Base-by-base conservation (phyloP, 2,329 filamentous ascomycete genomes). In the Thielaviopsis musarum region DNA sequence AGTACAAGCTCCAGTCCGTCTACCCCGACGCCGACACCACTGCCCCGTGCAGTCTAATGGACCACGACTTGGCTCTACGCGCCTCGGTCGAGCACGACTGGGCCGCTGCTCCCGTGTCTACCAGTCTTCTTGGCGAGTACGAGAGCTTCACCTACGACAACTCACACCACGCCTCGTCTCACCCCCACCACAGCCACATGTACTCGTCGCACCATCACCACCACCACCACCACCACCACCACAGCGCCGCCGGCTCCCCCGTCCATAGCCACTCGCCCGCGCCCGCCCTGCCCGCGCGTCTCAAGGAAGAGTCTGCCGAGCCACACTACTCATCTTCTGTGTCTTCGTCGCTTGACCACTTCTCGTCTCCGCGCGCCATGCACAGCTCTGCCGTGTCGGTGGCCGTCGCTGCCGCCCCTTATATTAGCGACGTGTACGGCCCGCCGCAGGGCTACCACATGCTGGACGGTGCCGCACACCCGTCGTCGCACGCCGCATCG, bases 81-180 rank as follows among this genome's bases (percentile, higher is more conserved):
- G 34, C 34, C 34, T 41, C 34, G 10, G 34, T 41, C 34, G 34
- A 41, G 34, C 34, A 41, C 34, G 34, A 41, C 34, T 41, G 34
- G 34, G 10, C 34, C 10, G 34, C 34, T 17, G 34, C 34, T 12
- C 34, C 34, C 34, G 34, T 41, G 34, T 17, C 34, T 6, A 13
- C 34, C 4, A 13, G 34, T 41, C 34, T 41, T 12, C 3, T 24
- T 10, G n/a, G 17, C 7, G 49, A 24, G 13, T 52, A 52, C 49
- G 49, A 52, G 34, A 54, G 19, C 22, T 17, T 30, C 19, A 19
- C 57, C 26, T 59, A 59, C 66, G 75, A 62, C 66, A 72, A 59
- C 63, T 69, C 21, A 63, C 80, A 78, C 64, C 70, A 68, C 62
- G 72, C 75, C 64, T 74, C 77, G 62, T 65, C 74, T 59, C 81